Percentiles rank a stretch among this genome's conserved stretches.
These are phyloP conservation scores for Aureobasidium melanogenum DNA, from an alignment of 2,329 filamentous ascomycete species.

Conservation along the genomic window DNA sequence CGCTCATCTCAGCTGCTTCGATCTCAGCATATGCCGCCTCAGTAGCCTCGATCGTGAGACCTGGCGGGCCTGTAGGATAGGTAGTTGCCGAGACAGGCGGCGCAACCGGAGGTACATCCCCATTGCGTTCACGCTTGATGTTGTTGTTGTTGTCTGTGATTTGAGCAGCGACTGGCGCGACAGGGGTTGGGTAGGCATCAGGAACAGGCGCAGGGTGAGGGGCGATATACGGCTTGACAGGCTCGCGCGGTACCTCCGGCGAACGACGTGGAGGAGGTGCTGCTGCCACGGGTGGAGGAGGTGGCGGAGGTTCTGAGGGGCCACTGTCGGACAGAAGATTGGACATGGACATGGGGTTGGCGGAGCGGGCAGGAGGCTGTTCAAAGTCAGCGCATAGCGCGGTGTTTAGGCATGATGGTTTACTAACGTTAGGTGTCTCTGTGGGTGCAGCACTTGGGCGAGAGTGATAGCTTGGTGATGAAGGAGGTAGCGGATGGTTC, in stretches of 20 bases:
- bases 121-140: constrained; percentile 8
- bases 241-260: neutral
- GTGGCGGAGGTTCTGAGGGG: constrained; percentile 9
- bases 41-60: constrained; percentile 36
- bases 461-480: constrained; percentile 4
- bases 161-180: neutral
- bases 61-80: constrained; percentile 25
- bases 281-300: neutral
- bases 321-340: constrained; percentile 78
- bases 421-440: constrained; percentile 7
- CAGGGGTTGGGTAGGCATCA: neutral
- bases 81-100: constrained; percentile 12
- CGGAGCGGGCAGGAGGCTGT: constrained; percentile 44
- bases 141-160: neutral
- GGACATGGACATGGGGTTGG: constrained; percentile 90
- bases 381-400: neutral
- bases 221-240: neutral
- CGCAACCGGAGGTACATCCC: neutral
- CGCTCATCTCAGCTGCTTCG: constrained; percentile 53
- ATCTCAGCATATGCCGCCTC: constrained; percentile 48
- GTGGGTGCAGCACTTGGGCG: neutral
- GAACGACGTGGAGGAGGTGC: neutral
- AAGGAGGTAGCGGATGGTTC: constrained; percentile 4
- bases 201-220: neutral
- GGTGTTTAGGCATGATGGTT: neutral